phyloP scores from a whole-genome alignment of 1,139 yeast species.

The Yamadazyma dushanensis region DNA sequence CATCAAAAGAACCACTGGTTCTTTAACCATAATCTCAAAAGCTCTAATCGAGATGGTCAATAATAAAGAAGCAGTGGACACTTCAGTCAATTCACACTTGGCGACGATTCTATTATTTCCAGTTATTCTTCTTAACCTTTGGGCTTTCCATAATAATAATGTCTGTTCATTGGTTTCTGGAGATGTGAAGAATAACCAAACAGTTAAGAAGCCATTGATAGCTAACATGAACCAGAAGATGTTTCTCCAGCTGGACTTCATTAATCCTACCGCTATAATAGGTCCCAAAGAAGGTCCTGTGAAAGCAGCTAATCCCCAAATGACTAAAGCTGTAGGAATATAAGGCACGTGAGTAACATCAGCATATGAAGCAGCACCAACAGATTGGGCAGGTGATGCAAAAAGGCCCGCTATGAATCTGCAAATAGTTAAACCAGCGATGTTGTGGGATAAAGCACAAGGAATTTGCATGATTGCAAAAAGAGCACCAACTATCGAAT shows the following conservation, averaged over 20 bases:
- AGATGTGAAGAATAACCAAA: conserved; percentile 33
- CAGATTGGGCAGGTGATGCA: conserved; percentile 36
- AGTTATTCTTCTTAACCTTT: conserved; percentile 44
- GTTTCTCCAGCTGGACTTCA: conserved; percentile 41
- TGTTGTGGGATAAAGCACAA: conserved; percentile 28
- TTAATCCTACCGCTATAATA: conserved; percentile 28
- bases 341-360: conserved; percentile 27
- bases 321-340: conserved; percentile 28
- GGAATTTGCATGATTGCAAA: conserved; percentile 37
- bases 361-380: conserved; percentile 38
- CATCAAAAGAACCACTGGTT: conserved; percentile 33
- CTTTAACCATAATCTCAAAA: conserved; percentile 26
- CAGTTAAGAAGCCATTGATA: conserved; percentile 31
- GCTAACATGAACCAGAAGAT: conserved; percentile 45
- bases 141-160: conserved; percentile 47
- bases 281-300: conserved; percentile 38
- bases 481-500: conserved; percentile 29
- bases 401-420: conserved; percentile 36
- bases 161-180: conserved; percentile 55
- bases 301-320: conserved; percentile 31
- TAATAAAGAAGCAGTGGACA: conserved; percentile 24
- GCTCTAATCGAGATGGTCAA: conserved; percentile 28
- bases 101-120: conserved; percentile 41
- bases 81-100: conserved; percentile 39
- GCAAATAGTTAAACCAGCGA: conserved; percentile 31